A percentile compares a stretch with the other conserved stretches of the same genome.
Evolutionary conservation across 31 red algal genomes (phyloP).

Genomic region (Odonthalia washingtoniensis): DNA sequence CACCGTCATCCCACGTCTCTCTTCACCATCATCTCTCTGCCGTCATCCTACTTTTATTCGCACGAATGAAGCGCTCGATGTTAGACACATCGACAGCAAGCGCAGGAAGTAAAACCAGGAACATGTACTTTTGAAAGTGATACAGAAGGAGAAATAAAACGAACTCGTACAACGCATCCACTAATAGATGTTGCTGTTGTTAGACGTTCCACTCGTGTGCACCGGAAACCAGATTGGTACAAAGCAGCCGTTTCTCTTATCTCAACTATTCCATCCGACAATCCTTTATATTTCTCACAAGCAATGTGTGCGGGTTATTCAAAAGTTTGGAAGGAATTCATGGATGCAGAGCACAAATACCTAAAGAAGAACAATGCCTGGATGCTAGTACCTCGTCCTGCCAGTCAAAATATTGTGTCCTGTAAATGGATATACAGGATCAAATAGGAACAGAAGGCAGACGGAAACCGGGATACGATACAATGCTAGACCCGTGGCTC

Average conservation of each 20-base stretch:
- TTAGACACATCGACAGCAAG: no score
- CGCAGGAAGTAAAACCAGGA: no score
- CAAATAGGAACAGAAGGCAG: conserved; percentile 5
- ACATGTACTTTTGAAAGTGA: no score
- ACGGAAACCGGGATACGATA: conserved; percentile 17
- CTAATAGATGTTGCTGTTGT: no score
- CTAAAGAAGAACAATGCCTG: conserved; percentile 21
- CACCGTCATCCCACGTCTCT: no score
- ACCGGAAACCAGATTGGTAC: not conserved
- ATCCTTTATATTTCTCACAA: no score
- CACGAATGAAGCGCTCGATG: no score
- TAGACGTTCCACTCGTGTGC: not conserved
- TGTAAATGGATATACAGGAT: conserved; percentile 23
- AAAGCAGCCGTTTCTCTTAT: not conserved
- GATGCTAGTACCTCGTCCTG: conserved; percentile 11
- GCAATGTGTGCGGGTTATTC: no score
- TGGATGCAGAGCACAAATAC: conserved; percentile 26
- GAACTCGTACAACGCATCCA: no score
- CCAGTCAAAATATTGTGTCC: conserved; percentile 9
- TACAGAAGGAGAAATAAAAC: no score
- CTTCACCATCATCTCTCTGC: no score
- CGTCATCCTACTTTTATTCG: no score
- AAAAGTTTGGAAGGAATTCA: conserved; percentile 34
- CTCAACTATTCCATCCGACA: not conserved
- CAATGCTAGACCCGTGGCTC: conserved; percentile 29